Evolutionary conservation across 179 eudicot genomes (phyloP), one percentile per base, ranked within the genome.

Genomic region (Sideroxylon spinosum): DNA sequence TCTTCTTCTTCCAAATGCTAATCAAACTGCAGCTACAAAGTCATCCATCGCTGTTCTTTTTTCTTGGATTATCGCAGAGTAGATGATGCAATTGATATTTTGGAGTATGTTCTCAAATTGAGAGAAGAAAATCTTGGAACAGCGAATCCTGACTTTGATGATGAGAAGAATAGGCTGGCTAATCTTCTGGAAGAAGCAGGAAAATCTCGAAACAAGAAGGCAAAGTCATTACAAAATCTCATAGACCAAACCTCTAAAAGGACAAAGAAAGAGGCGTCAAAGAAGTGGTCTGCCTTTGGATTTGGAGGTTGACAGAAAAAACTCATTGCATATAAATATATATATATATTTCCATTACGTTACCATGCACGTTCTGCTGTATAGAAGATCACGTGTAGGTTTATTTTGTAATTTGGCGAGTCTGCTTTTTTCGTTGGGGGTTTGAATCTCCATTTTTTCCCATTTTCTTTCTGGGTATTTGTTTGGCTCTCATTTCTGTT

Each of bases 61-160:
- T 73, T 29, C 4, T 52, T 71, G 46, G 7, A 46, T 17, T 60
- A 46, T 82, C 73, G 79, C 97, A 95, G 99, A 82, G 86, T 95
- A 53, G 99, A 95, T 76, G 99, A 95, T 88, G 93, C 99, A 32
- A 95, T 94, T 29, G 99, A 95, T 92, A 94, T 95, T 68, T 82
- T 93, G 91, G 99, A 95, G 79, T 91, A 92, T 81, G 97, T 95
- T 23, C 89, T 95, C 29, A 95, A 95, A 82, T 82, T 95, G 86
- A 89, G 99, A 78, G 99, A 93, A 86, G 99, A 95, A 88, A 92
- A 95, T 80, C 97, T 95, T 23, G 99, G 99, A 29, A 95, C 99
- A 13, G 98, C 96, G 76, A 95, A 95, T 80, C 92, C 98, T 1
- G 98, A 92, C 78, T 93, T 95, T 61, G 97, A 93, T 6, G 98